Evolutionary conservation across 2,329 filamentous ascomycete genomes (phyloP).

Genomic region (Pseudonectria foliicola): DNA sequence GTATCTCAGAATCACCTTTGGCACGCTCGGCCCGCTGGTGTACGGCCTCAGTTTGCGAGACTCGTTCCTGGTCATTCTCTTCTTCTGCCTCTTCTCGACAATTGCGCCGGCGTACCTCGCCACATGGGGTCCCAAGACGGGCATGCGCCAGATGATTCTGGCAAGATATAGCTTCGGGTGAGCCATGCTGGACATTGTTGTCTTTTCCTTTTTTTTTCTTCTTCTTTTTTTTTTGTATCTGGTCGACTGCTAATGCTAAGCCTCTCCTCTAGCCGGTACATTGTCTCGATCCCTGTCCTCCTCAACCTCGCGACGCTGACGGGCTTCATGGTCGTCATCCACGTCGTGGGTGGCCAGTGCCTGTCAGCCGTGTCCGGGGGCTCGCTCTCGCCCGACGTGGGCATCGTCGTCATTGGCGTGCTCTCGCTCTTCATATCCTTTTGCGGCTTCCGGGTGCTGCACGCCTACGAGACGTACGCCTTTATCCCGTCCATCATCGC

Average conservation of each 20-base stretch:
- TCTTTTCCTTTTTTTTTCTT: too few species aligned
- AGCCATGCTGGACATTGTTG: slow-evolving; percentile 5
- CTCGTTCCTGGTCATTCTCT: slow-evolving; percentile 52
- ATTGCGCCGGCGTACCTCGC: slow-evolving; percentile 49
- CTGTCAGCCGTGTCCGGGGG: slow-evolving; percentile 46
- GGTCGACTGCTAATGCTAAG: slow-evolving; percentile 1
- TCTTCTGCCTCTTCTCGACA: slow-evolving; percentile 52
- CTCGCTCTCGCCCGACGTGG: slow-evolving; percentile 43
- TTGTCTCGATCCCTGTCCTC: slow-evolving; percentile 52
- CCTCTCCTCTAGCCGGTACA: slow-evolving; percentile 45
- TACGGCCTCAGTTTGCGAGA: slow-evolving; percentile 51
- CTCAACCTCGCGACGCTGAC: slow-evolving; percentile 56
- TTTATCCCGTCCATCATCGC: slow-evolving; percentile 49
- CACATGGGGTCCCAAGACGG: slow-evolving; percentile 53
- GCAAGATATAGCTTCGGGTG: slow-evolving; percentile 57
- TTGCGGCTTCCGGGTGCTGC: slow-evolving; percentile 50
- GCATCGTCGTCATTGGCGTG: slow-evolving; percentile 54
- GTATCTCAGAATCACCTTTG: slow-evolving; percentile 48
- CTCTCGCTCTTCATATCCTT: slow-evolving; percentile 54
- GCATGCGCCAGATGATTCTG: slow-evolving; percentile 59
- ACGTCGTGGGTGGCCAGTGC: slow-evolving; percentile 53
- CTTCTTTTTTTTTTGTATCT: too few species aligned
- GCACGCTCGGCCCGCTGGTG: slow-evolving; percentile 51
- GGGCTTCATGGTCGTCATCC: slow-evolving; percentile 57
- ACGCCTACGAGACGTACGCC: slow-evolving; percentile 51